Evolutionary conservation across 208 protist genomes (phyloP).

Genomic region (Leishmania martiniquensis): DNA sequence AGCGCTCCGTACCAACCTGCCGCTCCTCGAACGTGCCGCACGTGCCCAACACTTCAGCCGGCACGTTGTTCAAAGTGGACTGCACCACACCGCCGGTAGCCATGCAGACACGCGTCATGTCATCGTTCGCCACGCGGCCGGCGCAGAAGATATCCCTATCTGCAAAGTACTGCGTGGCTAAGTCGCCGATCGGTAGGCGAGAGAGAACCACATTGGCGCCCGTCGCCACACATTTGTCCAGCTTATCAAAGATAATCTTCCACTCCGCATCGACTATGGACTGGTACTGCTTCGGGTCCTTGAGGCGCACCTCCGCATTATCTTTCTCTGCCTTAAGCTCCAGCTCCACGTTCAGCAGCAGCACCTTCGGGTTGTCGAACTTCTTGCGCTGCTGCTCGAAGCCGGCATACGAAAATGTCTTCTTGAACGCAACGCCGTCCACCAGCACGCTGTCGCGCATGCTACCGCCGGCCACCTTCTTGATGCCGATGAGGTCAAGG

Average conservation of each 20-base stretch:
- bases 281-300: slow-evolving; percentile 99
- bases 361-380: slow-evolving; percentile 98
- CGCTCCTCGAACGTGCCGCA: slow-evolving; percentile 99
- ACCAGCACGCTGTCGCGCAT: slow-evolving; percentile 99
- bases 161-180: slow-evolving; percentile 99
- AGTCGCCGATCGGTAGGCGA: slow-evolving; percentile 99
- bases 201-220: slow-evolving; percentile 99
- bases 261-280: slow-evolving; percentile 99
- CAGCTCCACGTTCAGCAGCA: slow-evolving; percentile 99
- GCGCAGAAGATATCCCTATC: slow-evolving; percentile 99
- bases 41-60: slow-evolving; percentile 92
- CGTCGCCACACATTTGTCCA: slow-evolving; percentile 98
- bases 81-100: slow-evolving; percentile 98
- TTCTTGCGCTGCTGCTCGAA: slow-evolving; percentile 99
- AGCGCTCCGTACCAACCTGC: slow-evolving; percentile 98
- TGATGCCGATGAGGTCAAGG: slow-evolving; percentile 99
- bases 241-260: slow-evolving; percentile 99
- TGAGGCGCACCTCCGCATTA: slow-evolving; percentile 99
- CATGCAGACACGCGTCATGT: slow-evolving; percentile 95
- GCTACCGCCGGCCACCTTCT: slow-evolving; percentile 99
- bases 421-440: slow-evolving; percentile 99
- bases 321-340: slow-evolving; percentile 99
- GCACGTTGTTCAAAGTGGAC: slow-evolving; percentile 97
- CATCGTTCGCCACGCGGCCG: slow-evolving; percentile 98
- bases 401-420: slow-evolving; percentile 99